These are phyloP conservation scores for Tulasnella sp. DNA, from an alignment of 768 basidiomycete species.

Conservation along the genomic window DNA sequence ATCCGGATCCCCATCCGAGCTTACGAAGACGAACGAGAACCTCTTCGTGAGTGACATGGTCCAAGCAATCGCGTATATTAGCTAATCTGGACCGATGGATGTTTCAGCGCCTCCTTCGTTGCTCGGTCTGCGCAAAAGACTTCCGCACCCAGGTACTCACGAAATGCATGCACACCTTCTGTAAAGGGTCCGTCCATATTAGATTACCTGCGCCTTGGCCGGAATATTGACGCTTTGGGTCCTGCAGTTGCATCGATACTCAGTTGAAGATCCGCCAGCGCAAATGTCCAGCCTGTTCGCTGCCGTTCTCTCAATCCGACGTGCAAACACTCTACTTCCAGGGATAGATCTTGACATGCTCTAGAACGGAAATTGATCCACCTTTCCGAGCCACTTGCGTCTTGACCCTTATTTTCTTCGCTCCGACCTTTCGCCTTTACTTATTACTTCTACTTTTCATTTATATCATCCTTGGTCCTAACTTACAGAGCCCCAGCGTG, in stretches of 20 bases:
- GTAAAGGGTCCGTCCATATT: constrained; percentile 13
- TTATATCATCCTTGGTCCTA: background rate
- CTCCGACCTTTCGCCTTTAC: background rate
- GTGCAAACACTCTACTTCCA: constrained; percentile 67
- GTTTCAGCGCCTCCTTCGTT: constrained; percentile 72
- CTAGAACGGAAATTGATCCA: background rate
- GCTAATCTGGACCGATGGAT: background rate
- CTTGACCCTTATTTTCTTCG: background rate
- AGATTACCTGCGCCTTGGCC: constrained; percentile 15
- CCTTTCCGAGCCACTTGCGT: background rate
- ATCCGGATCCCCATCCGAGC: constrained; percentile 40
- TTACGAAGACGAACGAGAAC: constrained; percentile 52
- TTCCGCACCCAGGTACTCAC: constrained; percentile 78
- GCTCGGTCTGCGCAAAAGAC: constrained; percentile 76
- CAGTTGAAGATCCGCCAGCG: constrained; percentile 85
- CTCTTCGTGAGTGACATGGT: constrained; percentile 25
- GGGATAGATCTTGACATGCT: constrained; percentile 26
- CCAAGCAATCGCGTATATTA: background rate
- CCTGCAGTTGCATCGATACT: constrained; percentile 68
- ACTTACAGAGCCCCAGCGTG: background rate
- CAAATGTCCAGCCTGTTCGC: constrained; percentile 87
- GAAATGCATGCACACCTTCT: constrained; percentile 90
- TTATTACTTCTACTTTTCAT: constrained; percentile 12
- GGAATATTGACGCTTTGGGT: constrained; percentile 72
- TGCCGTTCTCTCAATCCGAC: constrained; percentile 77